These are phyloP conservation scores for Psilocybe mexicana DNA, from an alignment of 1,284 basidiomycete species.

Conservation along the genomic window DNA sequence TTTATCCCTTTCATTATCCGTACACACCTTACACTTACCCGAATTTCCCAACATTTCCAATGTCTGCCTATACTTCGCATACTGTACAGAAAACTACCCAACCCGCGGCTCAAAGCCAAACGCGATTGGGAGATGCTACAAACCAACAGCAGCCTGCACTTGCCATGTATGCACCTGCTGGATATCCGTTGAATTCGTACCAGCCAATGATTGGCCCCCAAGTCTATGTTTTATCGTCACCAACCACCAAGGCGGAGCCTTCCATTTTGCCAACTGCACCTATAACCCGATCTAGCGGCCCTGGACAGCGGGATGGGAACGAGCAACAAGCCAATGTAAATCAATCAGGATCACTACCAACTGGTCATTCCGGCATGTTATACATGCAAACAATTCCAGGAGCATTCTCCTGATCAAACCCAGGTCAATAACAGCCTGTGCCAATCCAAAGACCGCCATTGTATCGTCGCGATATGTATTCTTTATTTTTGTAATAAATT, in stretches of 20 bases:
- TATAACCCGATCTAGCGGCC: slow-evolving; percentile 6
- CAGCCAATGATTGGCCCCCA: slow-evolving; percentile 23
- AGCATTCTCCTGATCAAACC: slow-evolving; percentile 3
- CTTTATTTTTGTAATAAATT: no score
- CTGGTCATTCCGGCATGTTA: not conserved
- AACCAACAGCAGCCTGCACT: slow-evolving; percentile 6
- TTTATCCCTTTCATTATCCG: slow-evolving; percentile 21
- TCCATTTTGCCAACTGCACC: slow-evolving; percentile 1
- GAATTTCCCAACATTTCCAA: slow-evolving; percentile 18
- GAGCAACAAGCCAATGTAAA: not conserved
- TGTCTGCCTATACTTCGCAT: slow-evolving; percentile 8
- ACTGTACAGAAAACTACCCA: not conserved
- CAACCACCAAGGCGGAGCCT: not conserved
- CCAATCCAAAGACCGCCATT: no score
- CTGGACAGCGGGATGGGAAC: not conserved
- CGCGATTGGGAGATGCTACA: slow-evolving; percentile 6
- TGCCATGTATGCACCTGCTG: slow-evolving; percentile 18
- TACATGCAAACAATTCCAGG: slow-evolving; percentile 13
- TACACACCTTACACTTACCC: slow-evolving; percentile 16
- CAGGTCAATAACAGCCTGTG: no score
- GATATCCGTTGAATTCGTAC: slow-evolving; percentile 19
- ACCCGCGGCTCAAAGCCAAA: not conserved
- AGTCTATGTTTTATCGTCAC: slow-evolving; percentile 16
- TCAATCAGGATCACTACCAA: not conserved
- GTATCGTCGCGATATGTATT: no score